Evolutionary conservation across 805 yeast genomes (phyloP), one percentile per base, ranked within the genome.

Genomic region (Kluyveromyces dobzhanskii): DNA sequence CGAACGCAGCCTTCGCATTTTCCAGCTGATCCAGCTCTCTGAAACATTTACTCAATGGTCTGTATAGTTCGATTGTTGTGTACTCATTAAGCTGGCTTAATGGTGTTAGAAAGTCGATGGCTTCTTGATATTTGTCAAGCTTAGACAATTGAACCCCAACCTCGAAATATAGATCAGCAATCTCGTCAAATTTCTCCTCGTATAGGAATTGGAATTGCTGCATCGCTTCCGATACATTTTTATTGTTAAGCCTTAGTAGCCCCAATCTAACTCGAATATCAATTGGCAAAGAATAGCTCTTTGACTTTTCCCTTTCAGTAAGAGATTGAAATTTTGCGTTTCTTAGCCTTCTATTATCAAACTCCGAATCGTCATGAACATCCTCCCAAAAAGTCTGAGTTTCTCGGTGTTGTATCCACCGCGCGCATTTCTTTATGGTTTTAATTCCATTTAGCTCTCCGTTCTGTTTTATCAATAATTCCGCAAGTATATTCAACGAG

Each of bases 191-290:
- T 24, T 72, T 75, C 31, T 75, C 77, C 28, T 70, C 70, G 32
- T 76, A 58, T 10, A 88, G 62, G 44, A 71, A 72, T 28, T 57
- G 66, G 49, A 84, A 81, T 56, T 90, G 97, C 7, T 59, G 61
- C 41, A 79, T 53, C 0, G 96, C 95, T 48, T 88, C 96, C 1
- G 71, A 72, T 19, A 69, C 65, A 32, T 80, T 69, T 38, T 76
- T 78, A 27, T 76, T 61, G 40, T 78, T 76, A 24, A 92, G 62
- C 42, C 98, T 70, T 35, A 85, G 68, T 9, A 78, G 59, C 0
- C 95, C 94, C 17, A 92, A 56, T 57, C 92, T 85, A 23, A 78
- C 79, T 39, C 97, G 63, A 18, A 92, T 84, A 63, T 90, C 97
- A 34, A 88, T 77, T 1, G 97, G 97, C 16, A 92, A 60, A 7